Percentiles rank a stretch among this genome's conserved stretches.
Evolutionary conservation across 805 yeast genomes (phyloP).

Genomic region (Pichia membranifaciens): DNA sequence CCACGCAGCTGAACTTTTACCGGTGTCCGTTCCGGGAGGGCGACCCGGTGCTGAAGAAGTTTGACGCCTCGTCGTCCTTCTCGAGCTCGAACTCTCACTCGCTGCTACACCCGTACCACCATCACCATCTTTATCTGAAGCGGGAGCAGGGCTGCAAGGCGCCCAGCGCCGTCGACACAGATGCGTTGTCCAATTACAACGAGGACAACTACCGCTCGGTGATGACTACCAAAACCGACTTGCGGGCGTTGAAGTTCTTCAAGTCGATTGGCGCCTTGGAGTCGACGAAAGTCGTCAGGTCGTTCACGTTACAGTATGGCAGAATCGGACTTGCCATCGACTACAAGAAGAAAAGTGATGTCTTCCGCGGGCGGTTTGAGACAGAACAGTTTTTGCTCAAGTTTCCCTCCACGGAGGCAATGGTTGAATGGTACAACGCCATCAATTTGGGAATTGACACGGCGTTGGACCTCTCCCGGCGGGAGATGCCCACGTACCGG

Average conservation of each 20-base stretch:
- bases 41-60: conserved; percentile 9
- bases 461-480: conserved; percentile 63
- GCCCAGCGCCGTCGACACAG: conserved; percentile 5
- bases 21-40: conserved; percentile 17
- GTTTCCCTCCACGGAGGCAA: conserved; percentile 54
- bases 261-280: conserved; percentile 25
- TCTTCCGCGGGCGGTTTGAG: conserved; percentile 72
- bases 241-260: conserved; percentile 20
- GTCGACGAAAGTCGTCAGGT: conserved; percentile 40
- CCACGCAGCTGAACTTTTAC: conserved; percentile 78
- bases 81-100: conserved; percentile 12
- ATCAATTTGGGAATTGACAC: conserved; percentile 73
- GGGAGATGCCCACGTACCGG: conserved; percentile 71
- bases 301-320: conserved; percentile 80
- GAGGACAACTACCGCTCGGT: conserved; percentile 21
- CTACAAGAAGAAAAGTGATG: conserved; percentile 63
- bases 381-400: conserved; percentile 72
- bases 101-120: conserved; percentile 15
- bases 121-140: conserved; percentile 11
- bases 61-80: conserved; percentile 13
- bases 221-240: conserved; percentile 26
- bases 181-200: conserved; percentile 7
- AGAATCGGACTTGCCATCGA: conserved; percentile 82
- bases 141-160: background rate
- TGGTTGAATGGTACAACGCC: conserved; percentile 75